These are phyloP conservation scores for Letharia lupina DNA, from an alignment of 495 filamentous ascomycete species.

Conservation along the genomic window DNA sequence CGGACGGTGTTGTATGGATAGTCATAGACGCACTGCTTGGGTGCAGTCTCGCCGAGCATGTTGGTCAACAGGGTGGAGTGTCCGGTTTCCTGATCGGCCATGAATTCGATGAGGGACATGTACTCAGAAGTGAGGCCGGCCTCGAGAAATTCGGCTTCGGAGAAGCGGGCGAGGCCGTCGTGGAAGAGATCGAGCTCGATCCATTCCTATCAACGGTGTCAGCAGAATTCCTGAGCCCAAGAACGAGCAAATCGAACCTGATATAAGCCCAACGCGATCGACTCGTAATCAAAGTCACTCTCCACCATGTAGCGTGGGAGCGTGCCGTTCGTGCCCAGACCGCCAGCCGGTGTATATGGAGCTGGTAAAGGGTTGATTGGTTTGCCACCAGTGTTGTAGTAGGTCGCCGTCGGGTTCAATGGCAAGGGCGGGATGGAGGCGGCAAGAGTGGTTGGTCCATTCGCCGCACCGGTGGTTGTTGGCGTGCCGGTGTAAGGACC, in stretches of 20 bases:
- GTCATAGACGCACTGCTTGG: constrained; percentile 69
- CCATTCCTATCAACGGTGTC: constrained; percentile 64
- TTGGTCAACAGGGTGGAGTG: constrained; percentile 74
- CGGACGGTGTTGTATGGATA: constrained; percentile 71
- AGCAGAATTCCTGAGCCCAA: constrained; percentile 28
- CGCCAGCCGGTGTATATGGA: constrained; percentile 67
- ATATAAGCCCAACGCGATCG: constrained; percentile 38
- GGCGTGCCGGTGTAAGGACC: constrained; percentile 52
- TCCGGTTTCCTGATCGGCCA: constrained; percentile 78
- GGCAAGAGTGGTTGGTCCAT: constrained; percentile 42
- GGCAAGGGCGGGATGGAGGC: constrained; percentile 42
- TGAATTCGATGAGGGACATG: constrained; percentile 65
- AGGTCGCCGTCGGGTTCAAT: constrained; percentile 43
- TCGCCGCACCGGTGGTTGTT: constrained; percentile 49
- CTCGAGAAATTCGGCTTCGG: constrained; percentile 57
- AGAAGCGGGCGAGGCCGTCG: constrained; percentile 64
- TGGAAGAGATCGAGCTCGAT: constrained; percentile 87
- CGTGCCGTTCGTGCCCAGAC: constrained; percentile 70
- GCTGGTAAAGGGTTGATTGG: constrained; percentile 57
- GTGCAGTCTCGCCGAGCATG: constrained; percentile 68
- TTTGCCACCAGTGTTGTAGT: constrained; percentile 63
- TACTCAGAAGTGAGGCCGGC: constrained; percentile 62
- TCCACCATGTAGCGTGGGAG: constrained; percentile 61
- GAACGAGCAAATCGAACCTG: not conserved
- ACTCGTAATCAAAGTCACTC: constrained; percentile 70